Percentiles rank a stretch among this genome's conserved stretches.
Evolutionary conservation across 2,329 filamentous ascomycete genomes (phyloP).

Genomic region (Herpomyces periplanetae): DNA sequence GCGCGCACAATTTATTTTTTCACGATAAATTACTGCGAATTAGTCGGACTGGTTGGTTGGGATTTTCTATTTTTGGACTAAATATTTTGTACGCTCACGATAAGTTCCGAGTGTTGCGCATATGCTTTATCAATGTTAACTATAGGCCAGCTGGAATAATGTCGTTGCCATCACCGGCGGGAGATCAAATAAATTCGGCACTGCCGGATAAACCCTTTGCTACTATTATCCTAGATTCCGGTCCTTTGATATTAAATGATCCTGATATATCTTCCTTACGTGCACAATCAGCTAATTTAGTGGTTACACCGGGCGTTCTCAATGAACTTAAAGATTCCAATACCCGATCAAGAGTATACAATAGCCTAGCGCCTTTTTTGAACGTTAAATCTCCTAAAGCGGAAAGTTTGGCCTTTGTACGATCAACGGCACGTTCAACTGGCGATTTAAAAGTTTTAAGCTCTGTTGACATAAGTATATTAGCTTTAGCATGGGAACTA

Average conservation of each 20-base stretch:
- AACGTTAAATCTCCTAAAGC: conserved; percentile 31
- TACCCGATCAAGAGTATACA: conserved; percentile 43
- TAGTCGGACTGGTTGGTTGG: too few relatives aligned
- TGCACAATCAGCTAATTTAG: conserved; percentile 28
- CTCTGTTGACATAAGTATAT: conserved; percentile 47
- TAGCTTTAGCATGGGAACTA: conserved; percentile 74
- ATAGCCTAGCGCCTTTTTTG: conserved; percentile 46
- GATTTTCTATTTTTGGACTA: too few relatives aligned
- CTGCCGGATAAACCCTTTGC: conserved; percentile 53
- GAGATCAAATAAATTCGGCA: too few relatives aligned
- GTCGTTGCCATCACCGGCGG: too few relatives aligned
- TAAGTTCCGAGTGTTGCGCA: too few relatives aligned
- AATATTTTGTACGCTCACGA: too few relatives aligned
- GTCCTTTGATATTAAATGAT: conserved; percentile 71
- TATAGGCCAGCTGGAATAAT: too few relatives aligned
- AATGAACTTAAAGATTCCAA: conserved; percentile 52
- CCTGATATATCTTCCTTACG: conserved; percentile 47
- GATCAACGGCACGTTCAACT: conserved; percentile 51
- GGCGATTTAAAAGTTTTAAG: conserved; percentile 65
- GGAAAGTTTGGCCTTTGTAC: conserved; percentile 36
- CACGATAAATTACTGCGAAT: too few relatives aligned
- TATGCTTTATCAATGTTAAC: too few relatives aligned
- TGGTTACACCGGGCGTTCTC: conserved; percentile 52
- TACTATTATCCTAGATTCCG: conserved; percentile 55
- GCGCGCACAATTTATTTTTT: too few relatives aligned